Evolutionary conservation across 1,284 basidiomycete genomes (phyloP), one percentile per base, ranked within the genome.

Genomic region (Trichosporon sp.): DNA sequence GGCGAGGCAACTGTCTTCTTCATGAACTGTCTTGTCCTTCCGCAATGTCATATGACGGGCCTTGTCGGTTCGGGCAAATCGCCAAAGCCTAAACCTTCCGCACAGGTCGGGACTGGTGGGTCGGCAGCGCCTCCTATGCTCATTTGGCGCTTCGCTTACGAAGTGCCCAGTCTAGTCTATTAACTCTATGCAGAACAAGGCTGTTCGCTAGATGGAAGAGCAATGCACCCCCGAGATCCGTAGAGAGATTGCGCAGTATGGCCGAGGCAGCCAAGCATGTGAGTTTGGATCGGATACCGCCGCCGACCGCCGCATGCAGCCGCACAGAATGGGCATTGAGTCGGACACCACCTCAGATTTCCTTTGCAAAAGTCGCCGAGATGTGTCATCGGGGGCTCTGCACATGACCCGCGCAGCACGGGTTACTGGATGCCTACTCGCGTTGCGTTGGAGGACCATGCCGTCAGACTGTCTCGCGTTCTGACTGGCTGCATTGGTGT

Each of bases 101-200:
- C 43, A 46, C 19, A 10, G 51, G 51, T 16, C 19, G 21, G 6
- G 51, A 21, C 19, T 8, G 21, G 51, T 21, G 51, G 19, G 19
- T 51, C 51, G 26, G 51, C 51, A 12, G 10, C 51, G 51, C 51
- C 51, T 16, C 19, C 4, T 7, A 11, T 11, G 19, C 21, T 54
- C 21, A 54, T 54, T 26, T 54, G 21, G 26, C 26, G 26, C 26
- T 54, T 54, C 51, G 51, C 51, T 54, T 54, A 54, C 51, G 51
- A 54, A 26, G 51, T 54, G 51, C 51, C 21, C 14, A 19, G 43
- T 26, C 51, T 8, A 54, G 19, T 19, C 51, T 54, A 26, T 54
- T 54, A 54, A 54, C 51, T 54, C 51, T 54, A 54, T 54, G 51
- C 51, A 3, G 7, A 11, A 21, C 51, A 54, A 54, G 51, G 51